Conservation (phyloP, 345 rosid genomes). For the Noccaea bulbosa region DNA sequence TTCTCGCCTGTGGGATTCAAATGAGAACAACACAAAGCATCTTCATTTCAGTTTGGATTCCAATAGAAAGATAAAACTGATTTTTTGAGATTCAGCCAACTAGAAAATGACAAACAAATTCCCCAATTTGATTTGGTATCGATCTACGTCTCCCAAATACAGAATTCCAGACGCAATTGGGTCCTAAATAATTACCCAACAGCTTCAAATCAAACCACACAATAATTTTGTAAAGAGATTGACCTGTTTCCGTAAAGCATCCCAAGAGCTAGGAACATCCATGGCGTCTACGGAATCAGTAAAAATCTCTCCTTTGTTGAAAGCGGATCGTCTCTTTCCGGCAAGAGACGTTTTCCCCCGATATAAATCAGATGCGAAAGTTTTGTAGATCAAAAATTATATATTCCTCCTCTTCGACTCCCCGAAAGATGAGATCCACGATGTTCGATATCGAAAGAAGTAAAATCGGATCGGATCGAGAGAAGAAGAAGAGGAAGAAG, state of each 20-base stretch:
- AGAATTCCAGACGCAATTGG: neutral
- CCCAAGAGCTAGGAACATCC: constrained; percentile 93
- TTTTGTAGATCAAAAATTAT: neutral
- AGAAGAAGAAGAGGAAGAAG: constrained; percentile 21
- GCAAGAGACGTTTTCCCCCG: constrained; percentile 3
- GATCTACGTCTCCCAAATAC: neutral
- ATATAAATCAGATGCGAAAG: constrained; percentile 15
- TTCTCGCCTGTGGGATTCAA: constrained; percentile 70
- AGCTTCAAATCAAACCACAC: neutral
- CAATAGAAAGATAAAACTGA: neutral
- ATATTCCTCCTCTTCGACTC: neutral
- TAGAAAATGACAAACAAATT: neutral
- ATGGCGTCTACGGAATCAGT: constrained; percentile 41
- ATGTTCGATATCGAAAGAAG: constrained; percentile 15
- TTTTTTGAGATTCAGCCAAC: neutral
- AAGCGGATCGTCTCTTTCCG: constrained; percentile 1
- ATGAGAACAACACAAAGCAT: constrained; percentile 15
- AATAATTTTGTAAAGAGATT: neutral
- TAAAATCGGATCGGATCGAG: constrained; percentile 31
- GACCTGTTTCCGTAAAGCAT: constrained; percentile 92
- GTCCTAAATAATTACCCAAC: neutral
- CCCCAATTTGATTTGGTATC: neutral
- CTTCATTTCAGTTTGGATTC: neutral
- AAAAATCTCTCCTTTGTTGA: constrained; percentile 20
- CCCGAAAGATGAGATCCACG: constrained; percentile 17